Evolutionary conservation across 805 yeast genomes (phyloP), one percentile per base, ranked within the genome.

Genomic region (Starmerella bacillaris): DNA sequence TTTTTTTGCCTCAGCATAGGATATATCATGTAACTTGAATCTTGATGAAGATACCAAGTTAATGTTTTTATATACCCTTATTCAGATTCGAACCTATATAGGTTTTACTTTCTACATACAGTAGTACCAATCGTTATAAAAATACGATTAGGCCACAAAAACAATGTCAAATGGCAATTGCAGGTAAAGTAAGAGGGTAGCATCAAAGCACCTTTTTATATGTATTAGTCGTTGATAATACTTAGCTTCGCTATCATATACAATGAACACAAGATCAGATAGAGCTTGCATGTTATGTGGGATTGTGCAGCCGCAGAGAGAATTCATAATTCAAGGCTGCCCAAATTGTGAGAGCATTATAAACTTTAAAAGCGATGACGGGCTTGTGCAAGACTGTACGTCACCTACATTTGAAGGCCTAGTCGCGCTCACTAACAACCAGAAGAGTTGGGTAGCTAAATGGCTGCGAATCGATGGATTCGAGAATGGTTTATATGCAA

Each of bases 241-340:
- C n/a, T n/a, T n/a, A n/a, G n/a, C n/a, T n/a, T n/a, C n/a, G n/a
- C n/a, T n/a, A n/a, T n/a, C n/a, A n/a, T n/a, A n/a, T n/a, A 8
- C 30, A 9, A 29, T 29, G 32, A 5, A 14, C 5, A 29, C 15
- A 5, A 21, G 32, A 7, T 18, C 76, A 7, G 92, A 83, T 43
- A 72, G 98, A 64, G 96, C 96, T 5, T 86, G 98, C 51, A 79
- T 86, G 94, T 68, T 89, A 39, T 86, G 98, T 58, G 96, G 95
- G 3, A 67, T 86, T 36, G 79, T 86, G 37, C 92, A 80, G 51
- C 72, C 93, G 4, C 68, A 77, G 37, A 42, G 60, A 67, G 67
- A 66, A 49, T 89, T 89, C 54, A 70, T 78, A 33, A 74, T 73
- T 38, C 71, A 71, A 15, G 96, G 96, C 5, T 86, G 98, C 57